Percentiles rank a stretch among this genome's conserved stretches.
These are phyloP conservation scores for Ophiocordyceps australis DNA, from an alignment of 2,329 filamentous ascomycete species.

Conservation along the genomic window DNA sequence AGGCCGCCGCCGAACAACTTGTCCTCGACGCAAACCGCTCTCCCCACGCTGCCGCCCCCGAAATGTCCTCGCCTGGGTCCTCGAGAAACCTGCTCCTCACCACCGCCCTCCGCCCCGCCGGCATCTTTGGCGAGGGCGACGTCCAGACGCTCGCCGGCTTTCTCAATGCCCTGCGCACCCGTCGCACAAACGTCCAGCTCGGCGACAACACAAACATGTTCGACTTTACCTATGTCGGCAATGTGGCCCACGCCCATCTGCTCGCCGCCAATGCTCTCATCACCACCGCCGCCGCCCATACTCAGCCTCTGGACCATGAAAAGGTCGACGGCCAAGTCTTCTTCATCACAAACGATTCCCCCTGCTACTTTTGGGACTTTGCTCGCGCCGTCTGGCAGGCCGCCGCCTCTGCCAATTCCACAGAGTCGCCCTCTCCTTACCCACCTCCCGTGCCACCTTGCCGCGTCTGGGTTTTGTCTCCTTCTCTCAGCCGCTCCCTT, in stretches of 20 bases:
- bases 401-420: slow-evolving; percentile 32
- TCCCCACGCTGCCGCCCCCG: slow-evolving; percentile 19
- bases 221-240: slow-evolving; percentile 47
- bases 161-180: slow-evolving; percentile 48
- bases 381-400: slow-evolving; percentile 58
- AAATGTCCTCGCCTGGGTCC: no score
- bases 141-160: slow-evolving; percentile 57
- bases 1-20: slow-evolving; percentile 64
- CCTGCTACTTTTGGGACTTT: slow-evolving; percentile 85
- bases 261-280: slow-evolving; percentile 62
- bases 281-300: slow-evolving; percentile 32
- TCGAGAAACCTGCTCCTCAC: no score
- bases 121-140: slow-evolving; percentile 86
- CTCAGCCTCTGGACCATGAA: slow-evolving; percentile 51
- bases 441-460: no score
- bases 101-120: slow-evolving; percentile 66
- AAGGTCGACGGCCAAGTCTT: slow-evolving; percentile 72
- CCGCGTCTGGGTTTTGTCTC: slow-evolving; percentile 37
- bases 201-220: slow-evolving; percentile 49
- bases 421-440: no score
- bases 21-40: slow-evolving; percentile 60
- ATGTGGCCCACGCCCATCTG: slow-evolving; percentile 59
- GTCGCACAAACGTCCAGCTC: slow-evolving; percentile 61
- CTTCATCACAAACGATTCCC: slow-evolving; percentile 77
- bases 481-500: slow-evolving; percentile 29